Conservation (phyloP, 1,284 basidiomycete species). For the Inonotus obliquus region DNA sequence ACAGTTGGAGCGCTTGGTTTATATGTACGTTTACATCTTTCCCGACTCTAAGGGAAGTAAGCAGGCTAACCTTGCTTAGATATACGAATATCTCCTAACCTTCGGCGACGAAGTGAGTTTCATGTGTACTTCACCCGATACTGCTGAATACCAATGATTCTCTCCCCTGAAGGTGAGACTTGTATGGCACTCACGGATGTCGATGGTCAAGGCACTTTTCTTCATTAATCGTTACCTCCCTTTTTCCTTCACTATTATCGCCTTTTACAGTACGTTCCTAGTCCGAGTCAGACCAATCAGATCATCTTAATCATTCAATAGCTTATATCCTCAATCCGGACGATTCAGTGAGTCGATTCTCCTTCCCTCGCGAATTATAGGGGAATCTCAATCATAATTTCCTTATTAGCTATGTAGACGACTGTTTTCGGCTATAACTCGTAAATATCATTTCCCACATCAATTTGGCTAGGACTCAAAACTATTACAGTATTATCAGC, state of each 20-base stretch:
- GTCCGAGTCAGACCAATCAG: neutral
- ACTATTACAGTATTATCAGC: neutral
- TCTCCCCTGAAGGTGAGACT: neutral
- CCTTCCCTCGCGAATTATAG: neutral
- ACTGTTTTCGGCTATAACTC: neutral
- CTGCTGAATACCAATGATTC: neutral
- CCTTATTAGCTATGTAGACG: neutral
- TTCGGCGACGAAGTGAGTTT: conserved; percentile 5
- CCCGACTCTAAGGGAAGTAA: neutral
- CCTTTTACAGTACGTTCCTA: neutral
- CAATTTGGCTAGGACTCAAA: too few relatives aligned
- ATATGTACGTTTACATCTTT: neutral
- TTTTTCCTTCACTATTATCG: neutral
- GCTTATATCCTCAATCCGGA: neutral
- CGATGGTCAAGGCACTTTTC: conserved; percentile 10
- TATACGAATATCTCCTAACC: conserved; percentile 8
- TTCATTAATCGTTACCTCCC: conserved; percentile 15
- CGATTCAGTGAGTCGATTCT: neutral
- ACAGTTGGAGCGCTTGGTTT: conserved; percentile 3
- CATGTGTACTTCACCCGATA: too few relatives aligned
- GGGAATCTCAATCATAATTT: neutral
- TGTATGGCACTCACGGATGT: conserved; percentile 8
- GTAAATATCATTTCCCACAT: neutral
- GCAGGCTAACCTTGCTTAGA: neutral
- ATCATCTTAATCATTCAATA: neutral